Base-by-base conservation (phyloP, 1,139 yeast genomes). In the Arxiozyma slooffiae region DNA sequence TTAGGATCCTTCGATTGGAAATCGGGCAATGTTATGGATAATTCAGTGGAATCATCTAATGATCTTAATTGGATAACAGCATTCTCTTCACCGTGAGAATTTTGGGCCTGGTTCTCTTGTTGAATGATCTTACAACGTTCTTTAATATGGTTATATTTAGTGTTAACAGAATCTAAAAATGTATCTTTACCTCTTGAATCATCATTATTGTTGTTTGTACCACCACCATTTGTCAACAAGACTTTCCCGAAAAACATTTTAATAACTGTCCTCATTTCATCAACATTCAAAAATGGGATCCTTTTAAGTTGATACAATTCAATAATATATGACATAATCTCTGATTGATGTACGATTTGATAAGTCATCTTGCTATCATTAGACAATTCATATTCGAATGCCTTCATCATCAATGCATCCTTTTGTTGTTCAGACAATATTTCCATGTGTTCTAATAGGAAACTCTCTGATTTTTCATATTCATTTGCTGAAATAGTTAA, bases 391-490 rank as follows among this genome's bases (percentile, higher is more conserved):
- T 76, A 73, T 60, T 92, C 96, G 66, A 92, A 94, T 0, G 97
- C 95, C 24, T 84, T 82, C 96, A 92, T 90, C 64, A 90, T 74
- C 53, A 94, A 77, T 0, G 96, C 90, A 67, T 94, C 98, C 64
- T 90, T 89, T 64, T 92, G 97, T 53, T 80, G 81, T 58, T 85
- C 90, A 3, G 80, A 79, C 51, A 90, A 80, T 53, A 94, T 85
- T 51, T 76, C 73, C 36, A 87, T 79, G 66, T 89, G 86, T 52
- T 50, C 69, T 62, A 56, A 76, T 68, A 59, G 85, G 70, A 64
- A 71, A 82, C 48, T 69, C 69, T 53, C 81, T 76, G 58, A 82
- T 74, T 50, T 71, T 68, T 44, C 70, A 60, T 51, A 72, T 48
- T 83, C 74, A 34, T 72, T 70, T 5, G 70, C 57, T 3, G 80